Base-by-base conservation (phyloP, 108 stramenopile species). In the Pseudonitzschia pungens region DNA sequence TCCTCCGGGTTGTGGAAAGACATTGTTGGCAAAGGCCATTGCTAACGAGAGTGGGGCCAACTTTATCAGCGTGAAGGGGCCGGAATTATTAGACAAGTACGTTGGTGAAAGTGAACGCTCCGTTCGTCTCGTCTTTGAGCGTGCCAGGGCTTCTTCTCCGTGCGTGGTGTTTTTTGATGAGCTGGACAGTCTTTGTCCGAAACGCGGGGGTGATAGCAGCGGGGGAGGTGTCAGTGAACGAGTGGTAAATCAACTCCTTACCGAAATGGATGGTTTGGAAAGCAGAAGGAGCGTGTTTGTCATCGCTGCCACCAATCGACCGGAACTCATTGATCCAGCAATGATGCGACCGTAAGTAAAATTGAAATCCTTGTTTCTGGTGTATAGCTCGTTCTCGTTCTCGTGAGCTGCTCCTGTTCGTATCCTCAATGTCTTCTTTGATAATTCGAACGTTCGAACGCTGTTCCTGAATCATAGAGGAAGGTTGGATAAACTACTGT, bases 101-200 rank as follows among this genome's bases (percentile, higher is more conserved):
- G 98, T 99, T 12, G 99, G 99, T 24, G 98, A 99, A 82, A 94
- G 93, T 71, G 98, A 99, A 81, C 94, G 87, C 31, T 90, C 91
- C 9, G 98, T 99, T 16, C 89, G 98, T 21, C 77, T 92, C 44
- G 93, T 98, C 0, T 96, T 96, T 75, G 92, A 92, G 64, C 83
- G 91, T 28, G 97, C 97, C 0, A 75, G 95, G 1, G 82, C 86
- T 73, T 91, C 88, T 33, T 86, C 91, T 73, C 99, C 99, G 20
- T 98, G 98, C 73, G 91, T 99, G 14, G 92, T 99, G 31, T 99
- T 99, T 74, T 99, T 99, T 71, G 99, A 99, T 76, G 99, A 99
- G 80, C 83, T 99, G 54, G 98, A 99, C 69, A 93, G 96, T 26
- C 81, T 99, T 14, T 97, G 96, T 80, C 92, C 87, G n/a, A 90